Base-by-base conservation (phyloP, 2,329 filamentous ascomycete genomes). In the Sphaerulina vaccinii region DNA sequence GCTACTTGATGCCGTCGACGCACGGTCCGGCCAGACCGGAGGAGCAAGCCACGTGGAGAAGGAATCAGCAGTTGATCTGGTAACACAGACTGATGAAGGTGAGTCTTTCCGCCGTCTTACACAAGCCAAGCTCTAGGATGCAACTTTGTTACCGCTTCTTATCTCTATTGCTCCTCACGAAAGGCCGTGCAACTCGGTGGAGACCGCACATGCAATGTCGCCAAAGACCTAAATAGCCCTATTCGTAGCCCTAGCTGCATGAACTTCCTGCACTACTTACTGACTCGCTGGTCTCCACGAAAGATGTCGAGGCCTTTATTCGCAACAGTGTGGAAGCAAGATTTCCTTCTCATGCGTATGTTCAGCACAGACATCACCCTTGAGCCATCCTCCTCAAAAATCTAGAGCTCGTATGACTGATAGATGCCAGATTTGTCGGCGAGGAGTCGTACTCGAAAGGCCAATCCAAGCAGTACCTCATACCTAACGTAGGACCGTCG, bases 11-110 rank as follows among this genome's bases (percentile, higher is more conserved):
- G 83, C 81, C 10, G 81, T 84, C n/a, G 75, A 79, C 57, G 67
- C 75, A 56, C 77, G 84, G 27, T 80, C 79, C 60, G 71, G 70
- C 8, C 73, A 70, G 32, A 57, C 52, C 65, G 45, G 60, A 11
- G 55, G 65, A 33, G 69, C 76, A 54, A 62, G 62, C 1, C 76
- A 79, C 49, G 71, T 75, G 6, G 85, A 90, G 70, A 91, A 91
- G 68, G 83, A 87, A 59, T 89, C 81, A 65, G 79, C 86, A 1
- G 87, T 90, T 9, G 87, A 90, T 66, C 81, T 90, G 56, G 87
- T 90, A 16, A 90, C 86, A 8, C 81, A 89, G 70, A 87, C 85
- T 0, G 87, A 90, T 65, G 79, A 86, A 70, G 84, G 85, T 86
- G 69, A 58, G 70, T 61, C 15, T 15, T 19, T n/a, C n/a, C n/a